Base-by-base conservation (phyloP, 2,329 filamentous ascomycete species). In the Metarhizium anisopliae region DNA sequence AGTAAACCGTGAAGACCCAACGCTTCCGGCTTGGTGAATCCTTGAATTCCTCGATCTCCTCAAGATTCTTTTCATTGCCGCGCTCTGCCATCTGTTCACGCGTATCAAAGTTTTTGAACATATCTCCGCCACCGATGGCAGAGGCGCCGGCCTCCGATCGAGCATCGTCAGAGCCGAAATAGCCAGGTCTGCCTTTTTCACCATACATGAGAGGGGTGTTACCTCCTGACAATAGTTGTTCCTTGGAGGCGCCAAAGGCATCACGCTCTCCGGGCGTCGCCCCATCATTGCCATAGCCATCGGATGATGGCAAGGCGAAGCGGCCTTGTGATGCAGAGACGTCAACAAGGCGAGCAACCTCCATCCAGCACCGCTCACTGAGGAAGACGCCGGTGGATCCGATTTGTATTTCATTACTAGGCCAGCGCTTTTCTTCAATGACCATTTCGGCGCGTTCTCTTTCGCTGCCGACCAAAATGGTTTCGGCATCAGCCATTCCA, bases 71-170 rank as follows among this genome's bases (percentile, higher is more conserved):
- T 62, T 95, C 90, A 61, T 96, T 95, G 59, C 90, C 90, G 62
- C 95, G 93, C 72, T 97, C 93, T 0, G 93, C 90, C 83, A 99
- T 90, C 68, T 96, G 89, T 68, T 95, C 89, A 60, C 90, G 84
- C 6, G 93, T 96, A 63, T 97, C 93, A 7, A 97, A 79, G 65
- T 96, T 96, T 66, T 91, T 90, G 79, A 99, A 99, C 93, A 99
- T 96, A 68, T 99, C 94, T 7, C 94, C 92, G 54, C 83, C 89
- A 51, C 92, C 89, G 67, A 96, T 87, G 6, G 90, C 91, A n/a
- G 93, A 96, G 2, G 81, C 87, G 4, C 92, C 93, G 7, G 93
- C 92, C 53, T 99, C 94, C 35, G 94, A 97, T 47, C 91, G 90
- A 7, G 85, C 78, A 67, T 99, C 94, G 56, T 95, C 91, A 57